These are phyloP conservation scores for Scedosporium minutisporum DNA, from an alignment of 2,329 filamentous ascomycete species.

Conservation along the genomic window DNA sequence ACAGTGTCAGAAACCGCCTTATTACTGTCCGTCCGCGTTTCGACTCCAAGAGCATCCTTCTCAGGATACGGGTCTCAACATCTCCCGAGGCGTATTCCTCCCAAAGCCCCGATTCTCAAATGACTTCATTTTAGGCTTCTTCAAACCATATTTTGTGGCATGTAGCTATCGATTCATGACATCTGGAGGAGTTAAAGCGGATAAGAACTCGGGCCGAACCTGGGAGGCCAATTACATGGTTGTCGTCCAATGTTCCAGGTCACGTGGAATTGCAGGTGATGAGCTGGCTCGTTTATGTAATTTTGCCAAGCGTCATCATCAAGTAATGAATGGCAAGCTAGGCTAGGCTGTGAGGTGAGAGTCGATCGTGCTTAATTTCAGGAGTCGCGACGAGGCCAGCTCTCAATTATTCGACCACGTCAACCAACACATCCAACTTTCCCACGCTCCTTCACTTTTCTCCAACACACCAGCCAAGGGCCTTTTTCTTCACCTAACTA, in stretches of 20 bases:
- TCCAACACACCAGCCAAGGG: neutral
- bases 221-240: neutral
- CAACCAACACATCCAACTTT: conserved; percentile 12
- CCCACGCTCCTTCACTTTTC: conserved; percentile 17
- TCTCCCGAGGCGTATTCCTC: too few species aligned
- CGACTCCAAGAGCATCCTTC: too few species aligned
- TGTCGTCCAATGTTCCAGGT: neutral
- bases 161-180: too few species aligned
- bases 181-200: neutral
- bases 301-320: neutral
- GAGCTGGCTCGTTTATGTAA: neutral
- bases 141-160: too few species aligned
- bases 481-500: neutral
- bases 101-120: too few species aligned
- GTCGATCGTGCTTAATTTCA: neutral
- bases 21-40: too few species aligned
- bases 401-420: neutral
- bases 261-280: neutral
- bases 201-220: neutral
- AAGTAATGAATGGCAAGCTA: neutral
- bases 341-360: neutral
- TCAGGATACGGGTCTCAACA: too few species aligned
- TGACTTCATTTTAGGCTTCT: too few species aligned
- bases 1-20: too few species aligned
- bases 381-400: conserved; percentile 7